Evolutionary conservation across 1,139 yeast genomes (phyloP).

Genomic region (Candida tetrigidarum): DNA sequence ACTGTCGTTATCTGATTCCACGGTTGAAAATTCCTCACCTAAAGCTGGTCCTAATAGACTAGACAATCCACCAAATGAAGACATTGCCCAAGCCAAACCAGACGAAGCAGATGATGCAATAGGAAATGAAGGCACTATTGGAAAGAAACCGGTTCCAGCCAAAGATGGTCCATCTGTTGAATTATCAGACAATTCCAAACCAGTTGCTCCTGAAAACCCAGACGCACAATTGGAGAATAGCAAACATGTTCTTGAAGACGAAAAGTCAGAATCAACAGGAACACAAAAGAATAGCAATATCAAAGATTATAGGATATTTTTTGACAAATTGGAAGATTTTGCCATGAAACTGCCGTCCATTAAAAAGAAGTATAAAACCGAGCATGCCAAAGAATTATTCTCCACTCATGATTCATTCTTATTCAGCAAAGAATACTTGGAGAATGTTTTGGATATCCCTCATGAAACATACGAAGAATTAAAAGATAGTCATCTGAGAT

Average conservation of each 20-base stretch:
- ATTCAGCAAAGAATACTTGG: slow-evolving; percentile 43
- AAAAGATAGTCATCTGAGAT: slow-evolving; percentile 36
- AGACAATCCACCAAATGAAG: slow-evolving; percentile 13
- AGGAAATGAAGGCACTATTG: neutral
- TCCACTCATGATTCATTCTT: slow-evolving; percentile 29
- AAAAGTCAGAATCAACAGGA: neutral
- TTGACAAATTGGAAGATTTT: slow-evolving; percentile 33
- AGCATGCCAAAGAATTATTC: slow-evolving; percentile 37
- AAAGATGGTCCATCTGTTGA: neutral
- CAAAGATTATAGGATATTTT: slow-evolving; percentile 36
- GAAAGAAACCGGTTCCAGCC: neutral
- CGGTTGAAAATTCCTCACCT: slow-evolving; percentile 2
- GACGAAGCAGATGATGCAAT: neutral
- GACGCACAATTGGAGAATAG: neutral
- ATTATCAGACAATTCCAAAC: neutral
- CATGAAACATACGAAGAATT: slow-evolving; percentile 33
- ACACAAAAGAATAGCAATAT: slow-evolving; percentile 9
- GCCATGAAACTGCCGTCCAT: slow-evolving; percentile 33
- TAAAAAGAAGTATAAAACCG: slow-evolving; percentile 37
- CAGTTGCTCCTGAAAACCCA: neutral
- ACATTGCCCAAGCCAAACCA: slow-evolving; percentile 13
- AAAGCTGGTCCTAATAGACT: slow-evolving; percentile 9
- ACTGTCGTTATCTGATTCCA: slow-evolving; percentile 3
- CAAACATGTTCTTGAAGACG: neutral
- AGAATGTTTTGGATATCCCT: slow-evolving; percentile 42